Conservation (phyloP, 148 eudicot species). For the Silene conica region DNA sequence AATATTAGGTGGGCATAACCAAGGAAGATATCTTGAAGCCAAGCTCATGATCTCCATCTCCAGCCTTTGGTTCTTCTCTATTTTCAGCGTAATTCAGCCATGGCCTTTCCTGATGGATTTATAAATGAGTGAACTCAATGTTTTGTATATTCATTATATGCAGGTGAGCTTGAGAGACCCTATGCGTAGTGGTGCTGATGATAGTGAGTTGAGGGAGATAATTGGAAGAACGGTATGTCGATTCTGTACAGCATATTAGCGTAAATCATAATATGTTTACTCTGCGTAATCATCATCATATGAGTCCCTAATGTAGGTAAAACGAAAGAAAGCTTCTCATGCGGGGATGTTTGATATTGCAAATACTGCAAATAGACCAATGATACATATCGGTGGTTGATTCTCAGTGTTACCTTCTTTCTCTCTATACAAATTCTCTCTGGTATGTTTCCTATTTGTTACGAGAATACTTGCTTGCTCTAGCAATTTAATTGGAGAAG, state of each 20-base stretch:
- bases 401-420: constrained; percentile 20
- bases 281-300: neutral
- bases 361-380: constrained; percentile 86
- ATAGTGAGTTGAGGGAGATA: constrained; percentile 62
- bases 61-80: neutral
- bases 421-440: constrained; percentile 1
- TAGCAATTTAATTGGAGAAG: neutral
- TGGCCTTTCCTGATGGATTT: neutral
- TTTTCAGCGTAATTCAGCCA: neutral
- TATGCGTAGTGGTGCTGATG: constrained; percentile 71
- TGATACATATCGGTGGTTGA: constrained; percentile 97
- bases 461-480: neutral
- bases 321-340: constrained; percentile 92
- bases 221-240: constrained; percentile 65
- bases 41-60: neutral
- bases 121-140: neutral
- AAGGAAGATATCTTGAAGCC: neutral
- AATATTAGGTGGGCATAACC: no score
- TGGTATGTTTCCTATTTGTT: constrained; percentile 6
- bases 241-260: neutral
- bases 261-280: neutral
- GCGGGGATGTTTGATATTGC: constrained; percentile 98
- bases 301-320: constrained; percentile 44
- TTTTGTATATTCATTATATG: constrained; percentile 5
- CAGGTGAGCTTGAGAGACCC: constrained; percentile 98